Conservation (phyloP, 2,329 filamentous ascomycete species). For the Diaporthe capsici region DNA sequence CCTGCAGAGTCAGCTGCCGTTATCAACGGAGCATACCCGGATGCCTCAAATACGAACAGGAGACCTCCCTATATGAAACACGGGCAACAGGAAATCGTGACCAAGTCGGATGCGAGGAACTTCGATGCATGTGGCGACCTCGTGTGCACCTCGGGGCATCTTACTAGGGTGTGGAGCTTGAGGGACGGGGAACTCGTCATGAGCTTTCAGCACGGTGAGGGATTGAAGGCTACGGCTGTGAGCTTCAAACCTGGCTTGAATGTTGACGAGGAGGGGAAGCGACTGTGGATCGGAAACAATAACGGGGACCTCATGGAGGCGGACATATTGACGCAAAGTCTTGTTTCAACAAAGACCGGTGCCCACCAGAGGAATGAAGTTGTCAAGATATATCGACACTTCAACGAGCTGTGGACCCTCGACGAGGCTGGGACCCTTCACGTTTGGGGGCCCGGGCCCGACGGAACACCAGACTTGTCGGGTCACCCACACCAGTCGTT, state of each 20-base stretch:
- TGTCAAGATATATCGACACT: constrained; percentile 86
- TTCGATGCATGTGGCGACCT: constrained; percentile 91
- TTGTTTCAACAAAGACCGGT: constrained; percentile 76
- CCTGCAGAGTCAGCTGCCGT: constrained; percentile 60
- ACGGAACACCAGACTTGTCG: constrained; percentile 80
- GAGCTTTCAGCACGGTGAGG: constrained; percentile 87
- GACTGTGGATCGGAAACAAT: constrained; percentile 92
- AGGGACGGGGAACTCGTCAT: constrained; percentile 85
- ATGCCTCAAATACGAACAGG: constrained; percentile 86
- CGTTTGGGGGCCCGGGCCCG: constrained; percentile 85
- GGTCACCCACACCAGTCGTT: constrained; percentile 80
- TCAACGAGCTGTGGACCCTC: constrained; percentile 92
- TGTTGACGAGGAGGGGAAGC: constrained; percentile 83
- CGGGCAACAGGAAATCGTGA: constrained; percentile 81
- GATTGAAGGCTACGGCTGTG: constrained; percentile 83
- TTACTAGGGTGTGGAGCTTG: constrained; percentile 91
- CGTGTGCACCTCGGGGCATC: constrained; percentile 87
- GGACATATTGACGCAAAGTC: constrained; percentile 80
- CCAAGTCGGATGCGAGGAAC: constrained; percentile 87
- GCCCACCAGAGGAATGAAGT: constrained; percentile 86
- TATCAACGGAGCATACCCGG: constrained; percentile 79
- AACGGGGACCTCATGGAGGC: constrained; percentile 91
- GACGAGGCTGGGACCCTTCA: constrained; percentile 90
- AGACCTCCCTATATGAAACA: constrained; percentile 82
- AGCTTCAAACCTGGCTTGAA: constrained; percentile 87